Percentiles rank a stretch among this genome's conserved stretches.
phyloP scores from a whole-genome alignment of 2,329 filamentous ascomycete genomes.

The Raffaelea albimanens region DNA sequence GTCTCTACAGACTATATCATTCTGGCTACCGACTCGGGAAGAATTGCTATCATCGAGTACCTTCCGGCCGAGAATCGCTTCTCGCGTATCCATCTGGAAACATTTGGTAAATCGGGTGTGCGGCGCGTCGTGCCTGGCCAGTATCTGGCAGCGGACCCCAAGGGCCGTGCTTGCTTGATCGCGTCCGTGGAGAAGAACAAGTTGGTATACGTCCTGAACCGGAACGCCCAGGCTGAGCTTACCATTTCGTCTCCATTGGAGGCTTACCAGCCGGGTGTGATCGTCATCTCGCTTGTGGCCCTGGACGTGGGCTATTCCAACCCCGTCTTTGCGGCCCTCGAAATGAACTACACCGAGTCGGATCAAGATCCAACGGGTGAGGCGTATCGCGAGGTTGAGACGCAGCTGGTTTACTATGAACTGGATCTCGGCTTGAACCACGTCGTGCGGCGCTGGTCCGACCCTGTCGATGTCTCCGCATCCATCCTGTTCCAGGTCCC shows the following conservation, averaged over 20 bases:
- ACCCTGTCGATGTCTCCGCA: slow-evolving; percentile 81
- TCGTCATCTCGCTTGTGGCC: slow-evolving; percentile 80
- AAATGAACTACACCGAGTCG: slow-evolving; percentile 84
- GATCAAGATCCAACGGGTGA: slow-evolving; percentile 86
- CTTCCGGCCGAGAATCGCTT: slow-evolving; percentile 78
- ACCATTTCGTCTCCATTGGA: slow-evolving; percentile 96
- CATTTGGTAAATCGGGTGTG: slow-evolving; percentile 94
- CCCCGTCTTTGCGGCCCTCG: slow-evolving; percentile 88
- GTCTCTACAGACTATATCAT: slow-evolving; percentile 75
- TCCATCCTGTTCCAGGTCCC: slow-evolving; percentile 92
- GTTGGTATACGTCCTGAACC: slow-evolving; percentile 95
- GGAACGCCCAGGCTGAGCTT: slow-evolving; percentile 86
- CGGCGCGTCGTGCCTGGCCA: slow-evolving; percentile 90
- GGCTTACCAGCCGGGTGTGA: slow-evolving; percentile 83
- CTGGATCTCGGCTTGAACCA: slow-evolving; percentile 94
- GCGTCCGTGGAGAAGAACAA: slow-evolving; percentile 98
- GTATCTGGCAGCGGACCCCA: slow-evolving; percentile 90
- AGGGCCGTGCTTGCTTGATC: slow-evolving; percentile 88
- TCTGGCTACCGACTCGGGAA: slow-evolving; percentile 88
- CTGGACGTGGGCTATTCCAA: slow-evolving; percentile 96
- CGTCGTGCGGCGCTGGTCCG: slow-evolving; percentile 93
- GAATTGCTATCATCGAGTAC: slow-evolving; percentile 91
- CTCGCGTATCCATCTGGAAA: slow-evolving; percentile 85
- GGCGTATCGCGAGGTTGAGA: slow-evolving; percentile 74
- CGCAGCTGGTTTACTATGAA: slow-evolving; percentile 92